phyloP scores from a whole-genome alignment of 768 basidiomycete genomes.

The Gautieria morchelliformis region DNA sequence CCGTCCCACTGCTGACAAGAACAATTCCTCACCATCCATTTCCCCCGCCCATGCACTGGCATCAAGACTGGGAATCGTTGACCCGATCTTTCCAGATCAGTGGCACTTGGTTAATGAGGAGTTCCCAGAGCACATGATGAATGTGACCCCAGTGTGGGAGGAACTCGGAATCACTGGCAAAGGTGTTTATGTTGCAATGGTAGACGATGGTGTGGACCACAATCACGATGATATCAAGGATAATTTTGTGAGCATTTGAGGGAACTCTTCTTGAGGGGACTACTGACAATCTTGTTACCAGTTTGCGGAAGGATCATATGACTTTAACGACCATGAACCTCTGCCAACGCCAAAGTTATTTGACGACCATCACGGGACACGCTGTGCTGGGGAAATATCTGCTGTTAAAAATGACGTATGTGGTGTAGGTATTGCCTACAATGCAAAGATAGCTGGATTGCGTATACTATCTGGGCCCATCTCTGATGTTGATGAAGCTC shows the following conservation, averaged over 20 bases:
- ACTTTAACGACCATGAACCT: slow-evolving; percentile 89
- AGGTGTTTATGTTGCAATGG: slow-evolving; percentile 77
- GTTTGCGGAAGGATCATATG: slow-evolving; percentile 84
- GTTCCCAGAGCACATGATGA: slow-evolving; percentile 76
- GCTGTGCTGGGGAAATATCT: slow-evolving; percentile 95
- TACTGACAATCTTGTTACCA: slow-evolving; percentile 21
- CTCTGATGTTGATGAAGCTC: slow-evolving; percentile 91
- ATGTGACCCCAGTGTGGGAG: slow-evolving; percentile 81
- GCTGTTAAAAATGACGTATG: slow-evolving; percentile 89
- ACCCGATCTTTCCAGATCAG: slow-evolving; percentile 77
- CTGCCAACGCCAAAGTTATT: slow-evolving; percentile 79
- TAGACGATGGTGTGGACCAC: slow-evolving; percentile 95
- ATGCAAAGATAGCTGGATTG: slow-evolving; percentile 85
- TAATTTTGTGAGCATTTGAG: slow-evolving; percentile 70
- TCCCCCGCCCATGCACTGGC: slow-evolving; percentile 37
- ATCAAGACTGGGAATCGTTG: slow-evolving; percentile 54
- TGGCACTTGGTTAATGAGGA: slow-evolving; percentile 95
- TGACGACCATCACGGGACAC: slow-evolving; percentile 95
- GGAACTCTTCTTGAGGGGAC: background rate
- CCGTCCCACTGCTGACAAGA: slow-evolving; percentile 18
- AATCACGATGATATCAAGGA: slow-evolving; percentile 74
- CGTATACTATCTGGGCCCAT: slow-evolving; percentile 94
- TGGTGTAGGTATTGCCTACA: slow-evolving; percentile 89
- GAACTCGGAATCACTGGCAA: slow-evolving; percentile 81
- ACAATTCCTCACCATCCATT: slow-evolving; percentile 25